These are phyloP conservation scores for Lophiotrema nucula DNA, from an alignment of 495 filamentous ascomycete species.

Conservation along the genomic window DNA sequence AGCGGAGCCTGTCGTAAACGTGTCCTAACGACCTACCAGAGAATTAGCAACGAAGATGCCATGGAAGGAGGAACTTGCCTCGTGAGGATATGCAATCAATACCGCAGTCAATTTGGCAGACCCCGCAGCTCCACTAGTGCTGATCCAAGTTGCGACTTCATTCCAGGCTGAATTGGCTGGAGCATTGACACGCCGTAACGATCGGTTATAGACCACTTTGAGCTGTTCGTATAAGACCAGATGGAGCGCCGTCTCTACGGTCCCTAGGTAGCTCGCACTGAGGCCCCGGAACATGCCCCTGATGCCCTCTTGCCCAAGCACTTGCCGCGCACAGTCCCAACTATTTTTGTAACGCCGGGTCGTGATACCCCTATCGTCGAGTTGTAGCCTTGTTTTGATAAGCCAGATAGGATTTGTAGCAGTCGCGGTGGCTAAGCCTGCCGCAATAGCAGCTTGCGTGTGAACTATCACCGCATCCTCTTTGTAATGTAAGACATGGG, in stretches of 20 bases:
- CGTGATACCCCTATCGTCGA: background rate
- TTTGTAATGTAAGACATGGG: background rate
- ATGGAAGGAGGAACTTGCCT: background rate
- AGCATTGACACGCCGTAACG: background rate
- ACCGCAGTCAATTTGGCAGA: background rate
- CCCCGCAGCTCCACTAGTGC: constrained; percentile 2
- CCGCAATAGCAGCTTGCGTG: constrained; percentile 12
- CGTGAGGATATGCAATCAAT: background rate
- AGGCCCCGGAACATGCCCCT: constrained; percentile 1
- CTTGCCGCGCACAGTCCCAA: background rate
- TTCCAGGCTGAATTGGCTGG: background rate
- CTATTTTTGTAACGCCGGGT: background rate
- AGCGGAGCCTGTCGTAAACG: background rate
- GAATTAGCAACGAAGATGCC: background rate
- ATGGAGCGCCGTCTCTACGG: background rate
- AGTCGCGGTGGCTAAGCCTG: background rate
- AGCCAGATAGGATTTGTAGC: constrained; percentile 11
- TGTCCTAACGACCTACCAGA: background rate
- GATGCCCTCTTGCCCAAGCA: background rate
- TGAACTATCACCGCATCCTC: constrained; percentile 8
- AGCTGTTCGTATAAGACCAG: background rate
- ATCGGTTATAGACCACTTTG: background rate
- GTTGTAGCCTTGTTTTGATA: constrained; percentile 8
- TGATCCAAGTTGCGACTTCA: background rate
- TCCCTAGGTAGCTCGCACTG: constrained; percentile 4